Conservation (phyloP, 805 yeast species). For the Myxozyma sirexii region DNA sequence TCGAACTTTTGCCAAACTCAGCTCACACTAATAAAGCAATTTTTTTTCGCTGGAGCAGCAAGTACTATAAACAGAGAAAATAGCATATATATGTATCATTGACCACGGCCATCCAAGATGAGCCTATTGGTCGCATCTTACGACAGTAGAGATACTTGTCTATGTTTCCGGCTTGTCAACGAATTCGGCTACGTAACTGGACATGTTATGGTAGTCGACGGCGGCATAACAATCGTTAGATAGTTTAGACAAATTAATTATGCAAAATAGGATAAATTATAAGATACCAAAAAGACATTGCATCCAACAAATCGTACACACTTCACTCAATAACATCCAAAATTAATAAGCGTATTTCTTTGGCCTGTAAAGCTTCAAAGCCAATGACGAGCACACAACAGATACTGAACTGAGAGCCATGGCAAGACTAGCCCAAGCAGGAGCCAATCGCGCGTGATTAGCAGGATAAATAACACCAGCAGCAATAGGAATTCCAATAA, state of each 20-base stretch:
- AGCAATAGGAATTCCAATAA: slow-evolving; percentile 87
- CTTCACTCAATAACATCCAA: not conserved
- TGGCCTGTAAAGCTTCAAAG: slow-evolving; percentile 56
- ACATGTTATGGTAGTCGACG: too few species aligned
- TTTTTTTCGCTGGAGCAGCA: too few species aligned
- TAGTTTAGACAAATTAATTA: not conserved
- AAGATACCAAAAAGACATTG: not conserved
- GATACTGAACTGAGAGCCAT: slow-evolving; percentile 94
- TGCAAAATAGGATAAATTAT: not conserved
- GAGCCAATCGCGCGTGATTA: slow-evolving; percentile 71
- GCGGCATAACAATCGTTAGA: not conserved
- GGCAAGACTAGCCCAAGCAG: slow-evolving; percentile 85
- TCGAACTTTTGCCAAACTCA: too few species aligned
- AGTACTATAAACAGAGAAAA: too few species aligned
- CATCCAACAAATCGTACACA: not conserved
- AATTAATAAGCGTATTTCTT: slow-evolving; percentile 20
- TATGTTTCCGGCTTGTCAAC: too few species aligned
- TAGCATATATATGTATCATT: too few species aligned
- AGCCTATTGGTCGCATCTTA: too few species aligned
- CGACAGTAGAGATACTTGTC: too few species aligned
- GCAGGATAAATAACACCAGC: slow-evolving; percentile 88
- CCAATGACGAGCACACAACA: slow-evolving; percentile 78
- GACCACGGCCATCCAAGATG: too few species aligned
- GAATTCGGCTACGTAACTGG: slow-evolving; percentile 50
- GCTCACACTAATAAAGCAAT: too few species aligned